A percentile compares a stretch with the other conserved stretches of the same genome.
Evolutionary conservation across 2,329 filamentous ascomycete genomes (phyloP).

Genomic region (Penicillium sp.): DNA sequence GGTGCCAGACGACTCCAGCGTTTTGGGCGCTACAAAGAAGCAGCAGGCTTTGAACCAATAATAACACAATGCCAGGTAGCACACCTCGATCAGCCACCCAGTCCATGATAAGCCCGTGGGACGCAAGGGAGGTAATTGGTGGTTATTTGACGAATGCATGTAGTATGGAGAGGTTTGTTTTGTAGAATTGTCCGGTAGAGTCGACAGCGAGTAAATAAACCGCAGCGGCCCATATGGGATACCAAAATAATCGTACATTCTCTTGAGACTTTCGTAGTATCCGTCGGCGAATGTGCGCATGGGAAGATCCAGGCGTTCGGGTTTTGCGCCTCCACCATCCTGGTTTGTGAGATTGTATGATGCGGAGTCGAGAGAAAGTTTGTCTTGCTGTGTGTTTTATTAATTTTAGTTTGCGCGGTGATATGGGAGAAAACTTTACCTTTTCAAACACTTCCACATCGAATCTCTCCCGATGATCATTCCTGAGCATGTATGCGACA

Average conservation of each 20-base stretch:
- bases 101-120: conserved; percentile 31
- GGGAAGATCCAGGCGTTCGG: conserved; percentile 44
- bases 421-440: conserved; percentile 25
- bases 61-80: conserved; percentile 51
- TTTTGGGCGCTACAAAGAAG: conserved; percentile 46
- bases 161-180: conserved; percentile 42
- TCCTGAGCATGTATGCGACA: conserved; percentile 46
- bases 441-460: conserved; percentile 48
- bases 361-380: conserved; percentile 47
- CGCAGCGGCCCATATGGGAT: conserved; percentile 51
- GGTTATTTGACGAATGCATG: conserved; percentile 55
- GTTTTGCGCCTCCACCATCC: conserved; percentile 17
- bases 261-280: conserved; percentile 56
- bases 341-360: conserved; percentile 38
- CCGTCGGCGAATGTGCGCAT: conserved; percentile 53
- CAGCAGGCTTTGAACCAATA: conserved; percentile 55
- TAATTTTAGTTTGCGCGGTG: neutral
- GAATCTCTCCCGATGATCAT: conserved; percentile 42
- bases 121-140: conserved; percentile 47
- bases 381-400: conserved; percentile 35
- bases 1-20: conserved; percentile 9
- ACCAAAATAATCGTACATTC: conserved; percentile 56
- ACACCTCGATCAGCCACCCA: conserved; percentile 44
- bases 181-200: conserved; percentile 14
- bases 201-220: conserved; percentile 56